Evolutionary conservation across 75 land plant genomes (phyloP).

Genomic region (Pinus albicaulis): DNA sequence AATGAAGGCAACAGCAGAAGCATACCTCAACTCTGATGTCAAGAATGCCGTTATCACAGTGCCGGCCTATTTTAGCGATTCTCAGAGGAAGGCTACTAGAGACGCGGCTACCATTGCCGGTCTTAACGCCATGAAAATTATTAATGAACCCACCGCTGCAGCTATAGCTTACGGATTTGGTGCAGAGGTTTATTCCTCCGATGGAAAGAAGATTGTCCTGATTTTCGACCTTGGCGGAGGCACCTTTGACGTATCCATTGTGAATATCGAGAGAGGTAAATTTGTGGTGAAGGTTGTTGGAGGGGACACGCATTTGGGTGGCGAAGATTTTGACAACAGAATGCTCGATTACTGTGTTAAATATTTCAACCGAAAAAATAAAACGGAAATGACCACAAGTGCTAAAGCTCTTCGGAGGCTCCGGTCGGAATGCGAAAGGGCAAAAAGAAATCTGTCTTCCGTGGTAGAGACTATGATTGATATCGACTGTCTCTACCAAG

Average conservation of each 20-base stretch:
- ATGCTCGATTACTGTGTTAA: constrained; percentile 24
- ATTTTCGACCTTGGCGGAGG: constrained; percentile 17
- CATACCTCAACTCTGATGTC: constrained; percentile 5
- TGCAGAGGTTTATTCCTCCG: neutral
- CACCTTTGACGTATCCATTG: constrained; percentile 14
- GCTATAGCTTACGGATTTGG: constrained; percentile 12
- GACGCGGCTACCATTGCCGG: constrained; percentile 17
- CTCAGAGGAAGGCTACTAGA: constrained; percentile 14
- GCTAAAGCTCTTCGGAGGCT: constrained; percentile 28
- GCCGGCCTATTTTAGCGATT: constrained; percentile 14
- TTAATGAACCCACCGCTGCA: constrained; percentile 26
- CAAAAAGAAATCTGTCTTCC: constrained; percentile 31
- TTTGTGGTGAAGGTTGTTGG: constrained; percentile 13
- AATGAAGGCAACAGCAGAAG: constrained; percentile 21
- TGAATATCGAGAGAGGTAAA: neutral
- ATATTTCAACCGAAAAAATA: constrained; percentile 30
- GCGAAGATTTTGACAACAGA: constrained; percentile 30
- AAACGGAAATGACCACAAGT: constrained; percentile 21
- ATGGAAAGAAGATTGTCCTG: neutral
- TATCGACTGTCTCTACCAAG: constrained; percentile 29
- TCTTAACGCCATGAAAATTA: constrained; percentile 16
- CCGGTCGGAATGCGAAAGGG: constrained; percentile 33
- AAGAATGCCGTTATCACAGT: constrained; percentile 28
- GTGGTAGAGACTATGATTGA: constrained; percentile 33
- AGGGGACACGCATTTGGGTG: constrained; percentile 23